Evolutionary conservation across 2,329 filamentous ascomycete genomes (phyloP), one percentile per base, ranked within the genome.

Genomic region (Colletotrichum sp.): DNA sequence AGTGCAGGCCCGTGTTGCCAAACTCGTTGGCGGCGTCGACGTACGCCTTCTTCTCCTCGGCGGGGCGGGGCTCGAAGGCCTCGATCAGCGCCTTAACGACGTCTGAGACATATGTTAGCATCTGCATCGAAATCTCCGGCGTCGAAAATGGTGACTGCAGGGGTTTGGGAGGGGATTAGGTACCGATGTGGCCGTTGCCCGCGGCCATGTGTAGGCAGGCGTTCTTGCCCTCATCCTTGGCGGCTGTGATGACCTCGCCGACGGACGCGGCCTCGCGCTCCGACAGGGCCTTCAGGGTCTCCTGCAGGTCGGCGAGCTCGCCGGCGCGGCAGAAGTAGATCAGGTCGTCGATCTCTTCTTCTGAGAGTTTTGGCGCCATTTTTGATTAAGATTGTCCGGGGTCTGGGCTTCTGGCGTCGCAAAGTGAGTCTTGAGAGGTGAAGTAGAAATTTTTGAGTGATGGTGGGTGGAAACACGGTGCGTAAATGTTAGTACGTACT

Each of bases 1-100:
- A 99, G 86, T 99, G 97, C 74, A 99, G 88, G 1, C 95, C 92
- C 1, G 96, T 98, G 86, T 98, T 99, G 60, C 96, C 96, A 62
- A 94, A 93, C 77, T 92, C 88, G 82, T 99, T 99, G 77, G 91
- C 89, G 4, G 90, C 87, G 80, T 95, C 94, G 28, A 96, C 84
- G 79, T 93, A 92, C 1, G 88, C 83, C 78, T 88, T 85, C 78
- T 86, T 87, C 76, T 87, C 85, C 39, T 84, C 79, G 24, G 79
- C 83, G 63, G 84, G 84, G 60, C 82, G 83, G n/a, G 78, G 79
- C 30, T 85, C 80, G 76, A 90, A 88, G 77, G 84, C 84, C n/a
- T 81, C 79, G 6, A 90, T 80, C 62, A 90, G 81, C 63, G 84
- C 80, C 52, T 81, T 85, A 24, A 90, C 88, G 52, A 86, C 86